Conservation (phyloP, 2,329 filamentous ascomycete genomes). For the Lasiodiplodia hormozganensis region DNA sequence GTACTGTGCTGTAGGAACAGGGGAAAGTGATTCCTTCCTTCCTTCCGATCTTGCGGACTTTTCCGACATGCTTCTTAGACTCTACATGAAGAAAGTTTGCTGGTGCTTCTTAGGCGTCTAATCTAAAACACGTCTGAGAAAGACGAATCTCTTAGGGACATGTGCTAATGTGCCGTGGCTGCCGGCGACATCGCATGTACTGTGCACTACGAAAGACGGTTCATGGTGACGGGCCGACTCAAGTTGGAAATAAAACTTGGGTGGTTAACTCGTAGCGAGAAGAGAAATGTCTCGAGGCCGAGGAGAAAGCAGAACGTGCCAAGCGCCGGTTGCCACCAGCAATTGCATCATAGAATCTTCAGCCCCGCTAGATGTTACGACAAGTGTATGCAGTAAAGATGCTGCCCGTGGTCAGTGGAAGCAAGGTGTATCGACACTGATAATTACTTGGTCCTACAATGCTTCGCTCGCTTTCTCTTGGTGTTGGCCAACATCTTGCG, state of each 20-base stretch:
- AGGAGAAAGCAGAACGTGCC: not conserved
- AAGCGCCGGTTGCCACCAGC: not conserved
- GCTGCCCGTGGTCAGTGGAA: too few relatives aligned
- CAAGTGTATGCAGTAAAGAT: not conserved
- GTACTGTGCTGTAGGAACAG: not conserved
- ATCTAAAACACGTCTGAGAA: not conserved
- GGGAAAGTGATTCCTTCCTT: too few relatives aligned
- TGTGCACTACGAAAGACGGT: not conserved
- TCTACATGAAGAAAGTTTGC: not conserved
- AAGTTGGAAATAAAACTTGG: not conserved
- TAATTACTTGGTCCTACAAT: too few relatives aligned
- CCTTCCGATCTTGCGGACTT: not conserved
- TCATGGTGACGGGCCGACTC: not conserved
- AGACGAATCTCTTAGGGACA: too few relatives aligned
- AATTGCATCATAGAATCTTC: not conserved
- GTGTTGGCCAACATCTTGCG: too few relatives aligned
- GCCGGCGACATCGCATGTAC: not conserved
- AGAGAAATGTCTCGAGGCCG: not conserved
- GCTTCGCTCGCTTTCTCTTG: too few relatives aligned
- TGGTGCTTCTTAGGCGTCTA: not conserved
- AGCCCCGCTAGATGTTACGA: not conserved
- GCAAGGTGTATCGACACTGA: too few relatives aligned
- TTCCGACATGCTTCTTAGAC: not conserved
- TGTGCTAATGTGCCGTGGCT: not conserved
- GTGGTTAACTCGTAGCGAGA: not conserved